Evolutionary conservation across 2,329 filamentous ascomycete genomes (phyloP).

Genomic region (Phialocephala subalpina): DNA sequence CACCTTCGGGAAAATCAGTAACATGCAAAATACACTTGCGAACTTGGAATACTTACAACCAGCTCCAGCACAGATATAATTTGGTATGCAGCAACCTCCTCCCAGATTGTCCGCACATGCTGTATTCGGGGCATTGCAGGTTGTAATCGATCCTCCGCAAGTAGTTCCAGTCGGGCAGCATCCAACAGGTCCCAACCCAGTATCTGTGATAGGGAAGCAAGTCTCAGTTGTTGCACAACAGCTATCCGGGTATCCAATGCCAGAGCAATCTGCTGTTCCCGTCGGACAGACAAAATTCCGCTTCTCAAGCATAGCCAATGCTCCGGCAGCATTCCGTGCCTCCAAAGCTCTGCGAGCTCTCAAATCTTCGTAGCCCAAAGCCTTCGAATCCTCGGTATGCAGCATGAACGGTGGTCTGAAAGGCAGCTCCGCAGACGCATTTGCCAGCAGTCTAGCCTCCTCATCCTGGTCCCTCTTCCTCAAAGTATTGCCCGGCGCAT

Average conservation of each 20-base stretch:
- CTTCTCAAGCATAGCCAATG: constrained; percentile 57
- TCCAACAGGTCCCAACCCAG: constrained; percentile 71
- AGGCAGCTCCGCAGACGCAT: constrained; percentile 38
- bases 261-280: constrained; percentile 70
- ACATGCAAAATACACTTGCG: neutral
- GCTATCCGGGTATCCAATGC: constrained; percentile 72
- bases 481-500: constrained; percentile 12
- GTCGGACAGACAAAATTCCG: constrained; percentile 72
- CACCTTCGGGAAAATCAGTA: constrained; percentile 28
- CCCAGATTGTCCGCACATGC: constrained; percentile 71
- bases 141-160: constrained; percentile 69
- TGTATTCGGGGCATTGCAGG: constrained; percentile 68
- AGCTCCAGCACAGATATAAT: constrained; percentile 72
- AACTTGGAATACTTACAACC: constrained; percentile 62
- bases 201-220: constrained; percentile 71
- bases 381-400: constrained; percentile 47
- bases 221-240: constrained; percentile 74
- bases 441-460: constrained; percentile 31
- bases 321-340: constrained; percentile 43
- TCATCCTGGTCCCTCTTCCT: constrained; percentile 35
- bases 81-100: constrained; percentile 79
- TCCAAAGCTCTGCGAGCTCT: constrained; percentile 23
- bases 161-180: constrained; percentile 74
- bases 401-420: constrained; percentile 61
- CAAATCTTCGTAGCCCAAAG: constrained; percentile 23